Percentiles rank a stretch among this genome's conserved stretches.
These are phyloP conservation scores for Mycena haematopus DNA, from an alignment of 768 basidiomycete species.

Conservation along the genomic window DNA sequence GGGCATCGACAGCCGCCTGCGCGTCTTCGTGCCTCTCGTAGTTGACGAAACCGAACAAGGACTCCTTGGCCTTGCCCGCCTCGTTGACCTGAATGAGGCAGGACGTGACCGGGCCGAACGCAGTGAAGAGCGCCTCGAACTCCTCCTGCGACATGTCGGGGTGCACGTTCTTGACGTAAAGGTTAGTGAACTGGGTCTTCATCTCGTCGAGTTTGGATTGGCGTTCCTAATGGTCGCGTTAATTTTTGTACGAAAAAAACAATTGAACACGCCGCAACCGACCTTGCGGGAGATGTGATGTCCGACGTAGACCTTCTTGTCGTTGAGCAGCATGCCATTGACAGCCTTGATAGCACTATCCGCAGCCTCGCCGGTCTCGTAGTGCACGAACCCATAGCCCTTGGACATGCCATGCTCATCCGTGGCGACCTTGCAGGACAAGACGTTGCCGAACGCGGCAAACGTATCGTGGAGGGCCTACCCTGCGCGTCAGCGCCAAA, in stretches of 20 bases:
- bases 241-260: background rate
- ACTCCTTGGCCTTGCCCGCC: constrained; percentile 88
- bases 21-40: constrained; percentile 93
- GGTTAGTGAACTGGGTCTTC: constrained; percentile 96
- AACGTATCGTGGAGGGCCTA: constrained; percentile 99
- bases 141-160: constrained; percentile 83
- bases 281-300: constrained; percentile 97
- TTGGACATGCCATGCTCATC: constrained; percentile 96
- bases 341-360: constrained; percentile 97
- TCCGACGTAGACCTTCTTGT: constrained; percentile 99
- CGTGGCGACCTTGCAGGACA: constrained; percentile 98
- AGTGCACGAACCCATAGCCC: constrained; percentile 99
- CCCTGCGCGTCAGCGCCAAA: background rate
- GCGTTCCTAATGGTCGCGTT: constrained; percentile 67
- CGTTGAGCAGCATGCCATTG: constrained; percentile 98
- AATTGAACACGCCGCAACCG: constrained; percentile 25
- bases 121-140: constrained; percentile 80
- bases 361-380: constrained; percentile 96
- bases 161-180: constrained; percentile 98
- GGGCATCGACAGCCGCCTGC: constrained; percentile 83
- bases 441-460: constrained; percentile 96
- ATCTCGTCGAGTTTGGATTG: constrained; percentile 99
- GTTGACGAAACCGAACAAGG: constrained; percentile 93
- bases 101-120: constrained; percentile 87
- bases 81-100: constrained; percentile 86